Percentiles rank a stretch among this genome's conserved stretches.
Evolutionary conservation across 768 basidiomycete genomes (phyloP).

Genomic region (Tulasnella sp.): DNA sequence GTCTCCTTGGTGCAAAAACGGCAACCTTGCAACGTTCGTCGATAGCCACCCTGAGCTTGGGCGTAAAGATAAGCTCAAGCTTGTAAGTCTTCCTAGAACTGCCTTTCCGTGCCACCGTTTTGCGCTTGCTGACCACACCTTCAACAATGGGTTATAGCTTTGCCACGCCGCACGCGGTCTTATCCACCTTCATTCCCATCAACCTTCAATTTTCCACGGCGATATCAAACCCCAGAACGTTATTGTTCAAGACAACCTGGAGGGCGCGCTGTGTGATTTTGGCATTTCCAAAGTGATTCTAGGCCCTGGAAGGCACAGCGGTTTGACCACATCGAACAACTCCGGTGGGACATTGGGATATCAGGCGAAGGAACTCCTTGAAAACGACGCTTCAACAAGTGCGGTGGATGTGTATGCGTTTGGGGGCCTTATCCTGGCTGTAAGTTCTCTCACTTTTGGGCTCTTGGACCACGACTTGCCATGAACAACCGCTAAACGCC

Average conservation of each 20-base stretch:
- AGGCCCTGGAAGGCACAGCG: neutral
- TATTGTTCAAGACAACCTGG: neutral
- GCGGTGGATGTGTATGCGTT: slow-evolving; percentile 22
- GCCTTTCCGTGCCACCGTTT: neutral
- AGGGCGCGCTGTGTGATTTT: neutral
- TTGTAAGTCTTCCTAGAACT: neutral
- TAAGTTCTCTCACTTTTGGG: neutral
- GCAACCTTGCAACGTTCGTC: neutral
- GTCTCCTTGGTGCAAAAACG: neutral
- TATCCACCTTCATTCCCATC: neutral
- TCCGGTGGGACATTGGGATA: neutral
- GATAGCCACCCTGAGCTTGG: neutral
- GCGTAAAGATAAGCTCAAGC: neutral
- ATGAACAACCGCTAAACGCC: neutral
- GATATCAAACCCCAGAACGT: neutral
- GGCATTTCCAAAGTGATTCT: neutral
- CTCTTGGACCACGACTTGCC: neutral
- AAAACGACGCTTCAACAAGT: neutral
- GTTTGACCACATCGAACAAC: neutral
- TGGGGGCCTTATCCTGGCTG: neutral
- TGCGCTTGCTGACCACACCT: neutral
- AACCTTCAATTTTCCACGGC: neutral
- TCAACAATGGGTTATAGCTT: neutral
- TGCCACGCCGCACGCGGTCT: neutral
- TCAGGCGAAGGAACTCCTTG: neutral